phyloP scores from a whole-genome alignment of 163 green algal genomes.

The Volvox carteri region DNA sequence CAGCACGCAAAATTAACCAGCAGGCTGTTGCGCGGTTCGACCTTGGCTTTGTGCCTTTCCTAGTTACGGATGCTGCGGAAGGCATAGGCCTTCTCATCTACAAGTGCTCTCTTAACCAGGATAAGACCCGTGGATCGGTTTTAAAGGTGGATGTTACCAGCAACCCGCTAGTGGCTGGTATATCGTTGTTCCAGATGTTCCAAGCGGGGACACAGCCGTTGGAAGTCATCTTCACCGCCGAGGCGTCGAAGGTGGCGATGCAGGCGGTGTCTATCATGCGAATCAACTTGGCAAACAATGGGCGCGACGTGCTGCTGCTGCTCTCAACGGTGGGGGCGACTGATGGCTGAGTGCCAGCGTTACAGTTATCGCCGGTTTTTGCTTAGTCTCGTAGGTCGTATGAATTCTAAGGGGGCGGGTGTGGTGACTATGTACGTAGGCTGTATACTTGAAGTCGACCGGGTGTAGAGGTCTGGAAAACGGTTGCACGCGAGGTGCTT shows the following conservation, averaged over 20 bases:
- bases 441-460: no score
- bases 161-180: constrained; percentile 45
- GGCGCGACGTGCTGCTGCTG: constrained; percentile 58
- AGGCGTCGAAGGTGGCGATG: constrained; percentile 52
- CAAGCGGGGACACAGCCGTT: constrained; percentile 29
- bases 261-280: constrained; percentile 59
- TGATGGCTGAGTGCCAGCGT: no score
- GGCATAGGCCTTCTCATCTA: constrained; percentile 51
- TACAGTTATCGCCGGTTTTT: no score
- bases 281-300: constrained; percentile 55
- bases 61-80: constrained; percentile 33
- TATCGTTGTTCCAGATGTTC: constrained; percentile 45
- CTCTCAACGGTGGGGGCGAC: constrained; percentile 40
- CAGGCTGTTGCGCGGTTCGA: constrained; percentile 43
- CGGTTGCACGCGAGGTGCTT: no score
- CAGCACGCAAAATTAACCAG: constrained; percentile 55
- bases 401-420: no score
- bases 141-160: constrained; percentile 43
- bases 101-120: constrained; percentile 34
- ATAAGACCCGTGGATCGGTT: constrained; percentile 17
- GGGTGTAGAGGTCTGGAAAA: no score
- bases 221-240: constrained; percentile 56
- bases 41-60: constrained; percentile 59
- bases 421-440: no score
- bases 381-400: no score